A percentile compares a stretch with the other conserved stretches of the same genome.
Conservation (phyloP, 257 asterid genomes). For the Nicotiana otophora region DNA sequence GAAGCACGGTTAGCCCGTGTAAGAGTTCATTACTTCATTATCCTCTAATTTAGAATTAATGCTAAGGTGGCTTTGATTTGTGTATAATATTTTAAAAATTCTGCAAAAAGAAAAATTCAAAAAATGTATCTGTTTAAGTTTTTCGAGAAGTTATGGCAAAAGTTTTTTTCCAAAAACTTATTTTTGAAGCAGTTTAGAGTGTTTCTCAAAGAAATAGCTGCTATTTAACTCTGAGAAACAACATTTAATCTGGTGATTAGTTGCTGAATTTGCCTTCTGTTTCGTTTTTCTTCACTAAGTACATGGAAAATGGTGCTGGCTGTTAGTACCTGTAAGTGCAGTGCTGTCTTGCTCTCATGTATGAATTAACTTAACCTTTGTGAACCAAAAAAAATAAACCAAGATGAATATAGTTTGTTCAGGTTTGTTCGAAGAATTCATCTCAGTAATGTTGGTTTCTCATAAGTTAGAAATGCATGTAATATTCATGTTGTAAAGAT, state of each 20-base stretch:
- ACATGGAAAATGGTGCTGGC: not conserved
- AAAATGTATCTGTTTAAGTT: not conserved
- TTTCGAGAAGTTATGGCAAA: not conserved
- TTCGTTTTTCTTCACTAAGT: not conserved
- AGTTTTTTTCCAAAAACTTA: not conserved
- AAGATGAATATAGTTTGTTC: not conserved
- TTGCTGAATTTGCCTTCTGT: not conserved
- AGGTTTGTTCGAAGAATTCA: not conserved
- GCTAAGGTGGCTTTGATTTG: not conserved
- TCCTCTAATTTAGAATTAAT: not conserved
- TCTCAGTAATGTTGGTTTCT: not conserved
- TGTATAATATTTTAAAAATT: not conserved
- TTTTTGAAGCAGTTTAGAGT: not conserved
- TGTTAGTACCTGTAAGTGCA: not conserved
- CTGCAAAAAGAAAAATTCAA: not conserved
- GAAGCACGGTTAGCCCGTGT: slow-evolving; percentile 99
- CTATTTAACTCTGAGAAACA: not conserved
- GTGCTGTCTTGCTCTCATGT: not conserved
- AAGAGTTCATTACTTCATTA: slow-evolving; percentile 22
- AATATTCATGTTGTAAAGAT: not conserved
- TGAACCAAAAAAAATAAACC: not conserved
- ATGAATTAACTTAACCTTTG: not conserved
- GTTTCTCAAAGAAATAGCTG: not conserved
- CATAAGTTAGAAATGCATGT: not conserved
- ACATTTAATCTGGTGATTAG: not conserved